Evolutionary conservation across 371 early-diverging fungal species (phyloP), one percentile per base, ranked within the genome.

Genomic region (Mortierella sp.): DNA sequence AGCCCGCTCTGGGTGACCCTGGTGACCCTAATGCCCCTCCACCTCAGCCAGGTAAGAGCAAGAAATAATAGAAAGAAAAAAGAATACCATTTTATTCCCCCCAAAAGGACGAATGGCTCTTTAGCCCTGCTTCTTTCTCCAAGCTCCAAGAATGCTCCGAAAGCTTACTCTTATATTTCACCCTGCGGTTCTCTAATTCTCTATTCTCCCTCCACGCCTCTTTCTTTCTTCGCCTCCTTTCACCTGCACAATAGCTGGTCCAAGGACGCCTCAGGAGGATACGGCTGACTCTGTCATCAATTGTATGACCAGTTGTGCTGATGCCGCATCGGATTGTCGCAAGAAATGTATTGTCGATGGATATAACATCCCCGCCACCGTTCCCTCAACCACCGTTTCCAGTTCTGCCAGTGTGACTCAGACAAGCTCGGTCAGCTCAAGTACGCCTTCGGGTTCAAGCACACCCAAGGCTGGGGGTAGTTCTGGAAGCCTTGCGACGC

Each of bases 241-340:
- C 29, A 7, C 9, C 12, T 48, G 44, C 30, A 19, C 5, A 5
- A 9, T 56, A 75, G 75, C 67, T 44, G 70, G 66, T 55, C 60
- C 66, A 16, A 30, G 2, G n/a, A 60, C 67, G 9, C 19, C 63
- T 21, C 67, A 62, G 0, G 75, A 75, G n/a, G 64, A 70, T 29
- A 68, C 44, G 51, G 70, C 70, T 9, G 75, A 75, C 25, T 15
- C 67, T 9, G 68, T 55, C 2, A 50, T 75, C 50, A 25, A 25
- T 0, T 75, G 75, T 25, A 57, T 75, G 56, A 53, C 37, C 0
- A 23, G 37, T 6, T 75, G 75, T 29, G n/a, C 50, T 19, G 64
- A 51, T 23, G 28, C 4, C 0, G 53, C 21, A 4, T 48, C 15
- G 2, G 37, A 37, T 9, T 75, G 75, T 28, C 46, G 51, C 51